Evolutionary conservation across 257 asterid genomes (phyloP).

Genomic region (Solanum rostratum): DNA sequence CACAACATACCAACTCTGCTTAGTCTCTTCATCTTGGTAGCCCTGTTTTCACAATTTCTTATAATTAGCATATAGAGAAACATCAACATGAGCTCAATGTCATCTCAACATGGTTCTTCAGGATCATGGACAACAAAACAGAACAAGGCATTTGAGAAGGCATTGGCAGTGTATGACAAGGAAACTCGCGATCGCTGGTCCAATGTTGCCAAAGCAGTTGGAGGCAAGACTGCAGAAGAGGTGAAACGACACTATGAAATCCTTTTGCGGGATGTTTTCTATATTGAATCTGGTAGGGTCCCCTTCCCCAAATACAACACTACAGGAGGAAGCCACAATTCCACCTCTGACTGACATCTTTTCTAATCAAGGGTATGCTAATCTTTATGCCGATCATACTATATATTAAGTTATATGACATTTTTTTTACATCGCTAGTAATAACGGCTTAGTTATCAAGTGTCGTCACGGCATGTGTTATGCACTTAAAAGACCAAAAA

Average conservation of each 20-base stretch:
- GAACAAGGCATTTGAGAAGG: constrained; percentile 74
- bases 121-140: constrained; percentile 51
- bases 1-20: constrained; percentile 6
- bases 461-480: not conserved
- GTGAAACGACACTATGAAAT: constrained; percentile 56
- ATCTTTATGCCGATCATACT: not conserved
- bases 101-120: constrained; percentile 8
- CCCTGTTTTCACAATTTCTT: not conserved
- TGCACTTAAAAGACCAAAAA: not conserved
- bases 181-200: constrained; percentile 80
- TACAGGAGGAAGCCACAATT: not conserved
- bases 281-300: constrained; percentile 50
- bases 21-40: not conserved
- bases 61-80: constrained; percentile 1
- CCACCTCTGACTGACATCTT: not conserved
- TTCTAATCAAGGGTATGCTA: not conserved
- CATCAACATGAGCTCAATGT: constrained; percentile 10
- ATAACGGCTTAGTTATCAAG: no score
- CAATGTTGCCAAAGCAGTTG: constrained; percentile 64
- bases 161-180: constrained; percentile 50
- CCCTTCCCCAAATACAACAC: constrained; percentile 54
- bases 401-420: not conserved
- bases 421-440: not conserved
- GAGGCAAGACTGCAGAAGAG: constrained; percentile 51
- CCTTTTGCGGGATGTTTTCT: constrained; percentile 43